Evolutionary conservation across 192 early-diverging fungal species (phyloP).

Genomic region (Radiomyces spectabilis): DNA sequence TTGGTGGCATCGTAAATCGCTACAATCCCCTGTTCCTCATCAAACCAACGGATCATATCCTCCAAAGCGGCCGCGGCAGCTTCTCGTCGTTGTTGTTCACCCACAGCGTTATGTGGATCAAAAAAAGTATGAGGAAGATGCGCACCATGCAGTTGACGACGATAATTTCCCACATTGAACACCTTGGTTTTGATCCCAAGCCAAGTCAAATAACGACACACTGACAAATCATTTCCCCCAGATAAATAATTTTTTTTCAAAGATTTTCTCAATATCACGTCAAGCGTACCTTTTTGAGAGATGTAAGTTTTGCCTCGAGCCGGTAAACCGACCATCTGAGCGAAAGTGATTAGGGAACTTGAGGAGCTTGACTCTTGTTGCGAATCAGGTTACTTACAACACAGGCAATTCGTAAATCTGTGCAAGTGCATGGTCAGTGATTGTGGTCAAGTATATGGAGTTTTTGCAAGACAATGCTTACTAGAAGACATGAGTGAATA

Average conservation of each 20-base stretch:
- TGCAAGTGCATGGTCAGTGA: neutral
- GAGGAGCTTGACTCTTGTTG: neutral
- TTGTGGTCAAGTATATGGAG: neutral
- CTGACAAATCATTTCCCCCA: slow-evolving; percentile 24
- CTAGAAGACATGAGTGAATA: neutral
- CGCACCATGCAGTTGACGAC: slow-evolving; percentile 80
- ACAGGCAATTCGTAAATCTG: neutral
- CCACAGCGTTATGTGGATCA: slow-evolving; percentile 74
- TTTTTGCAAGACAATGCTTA: neutral
- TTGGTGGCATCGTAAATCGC: slow-evolving; percentile 99
- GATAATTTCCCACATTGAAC: slow-evolving; percentile 98
- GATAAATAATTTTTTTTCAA: slow-evolving; percentile 37
- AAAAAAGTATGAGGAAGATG: slow-evolving; percentile 81
- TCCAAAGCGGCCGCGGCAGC: slow-evolving; percentile 78
- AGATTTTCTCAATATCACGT: slow-evolving; percentile 70
- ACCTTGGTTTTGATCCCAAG: slow-evolving; percentile 85
- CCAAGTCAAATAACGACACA: slow-evolving; percentile 90
- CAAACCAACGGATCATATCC: slow-evolving; percentile 93
- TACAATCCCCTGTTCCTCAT: slow-evolving; percentile 71
- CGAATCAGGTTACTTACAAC: neutral
- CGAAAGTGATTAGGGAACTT: neutral
- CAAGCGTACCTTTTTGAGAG: slow-evolving; percentile 46
- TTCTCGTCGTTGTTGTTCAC: slow-evolving; percentile 65
- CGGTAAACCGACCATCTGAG: neutral
- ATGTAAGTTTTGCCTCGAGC: slow-evolving; percentile 2